Base-by-base conservation (phyloP, 1,284 basidiomycete species). In the Ustilago vetiveriae region DNA sequence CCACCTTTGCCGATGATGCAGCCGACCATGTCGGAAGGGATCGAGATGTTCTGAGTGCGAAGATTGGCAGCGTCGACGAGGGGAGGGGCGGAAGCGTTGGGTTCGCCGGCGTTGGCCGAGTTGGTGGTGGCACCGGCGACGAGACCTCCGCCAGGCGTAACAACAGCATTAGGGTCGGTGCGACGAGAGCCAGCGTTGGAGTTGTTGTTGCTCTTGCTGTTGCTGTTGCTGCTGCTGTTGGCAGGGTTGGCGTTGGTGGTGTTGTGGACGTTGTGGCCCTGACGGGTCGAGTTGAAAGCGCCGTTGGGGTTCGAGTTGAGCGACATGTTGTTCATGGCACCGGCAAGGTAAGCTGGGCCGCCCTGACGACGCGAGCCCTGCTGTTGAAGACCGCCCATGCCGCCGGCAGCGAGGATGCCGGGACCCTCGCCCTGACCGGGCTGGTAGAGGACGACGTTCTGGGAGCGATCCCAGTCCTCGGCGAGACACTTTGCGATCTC, bases 41-140 rank as follows among this genome's bases (percentile, higher is more conserved):
- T 98, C 72, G 94, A 95, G 78, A 98, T 98, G 84, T 96, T 97
- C 85, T 98, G 95, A 13, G 95, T 98, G 73, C 94, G 91, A 67
- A 97, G 86, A 84, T 94, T 94, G 52, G 85, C 84, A 72, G 85
- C 85, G 44, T 80, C 72, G 85, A 64, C 82, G 80, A 67, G 58
- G 17, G 69, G 63, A 14, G 69, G 69, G 7, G 69, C 69, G 2
- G 69, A 59, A 9, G 72, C 65, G 42, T 57, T 72, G 53, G 64
- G 59, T 23, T 65, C 58, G 48, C 62, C 74, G 57, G 82, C 71
- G 76, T 65, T 69, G 78, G 77, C 65, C 38, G 62, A 60, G 57
- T 62, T 64, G 53, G 68, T n/a, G 3, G 68, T 68, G 46, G 73
- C 54, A 37, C 76, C 73, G 11, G 75, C 75, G 19, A 75, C 69